These are phyloP conservation scores for Seiridium cupressi DNA, from an alignment of 2,329 filamentous ascomycete genomes.

Conservation along the genomic window DNA sequence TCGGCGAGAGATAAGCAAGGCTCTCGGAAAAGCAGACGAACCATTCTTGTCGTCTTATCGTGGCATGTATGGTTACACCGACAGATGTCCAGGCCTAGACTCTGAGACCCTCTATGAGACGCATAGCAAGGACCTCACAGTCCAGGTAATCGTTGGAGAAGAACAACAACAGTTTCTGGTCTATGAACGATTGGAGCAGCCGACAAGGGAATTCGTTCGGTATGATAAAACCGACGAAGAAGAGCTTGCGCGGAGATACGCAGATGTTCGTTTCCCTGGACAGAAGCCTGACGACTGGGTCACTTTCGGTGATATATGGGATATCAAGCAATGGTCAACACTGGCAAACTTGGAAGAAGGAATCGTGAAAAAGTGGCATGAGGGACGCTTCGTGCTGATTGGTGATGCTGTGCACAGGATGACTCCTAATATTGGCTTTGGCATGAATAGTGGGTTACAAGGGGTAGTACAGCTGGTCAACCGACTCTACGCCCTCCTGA, in stretches of 20 bases:
- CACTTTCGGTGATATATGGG: background rate
- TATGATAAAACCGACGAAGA: too few relatives aligned
- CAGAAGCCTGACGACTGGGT: slow-evolving; percentile 19
- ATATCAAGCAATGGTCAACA: background rate
- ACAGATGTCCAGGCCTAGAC: slow-evolving; percentile 15
- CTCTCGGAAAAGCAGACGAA: background rate
- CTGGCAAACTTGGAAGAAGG: slow-evolving; percentile 10
- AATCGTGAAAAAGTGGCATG: slow-evolving; percentile 9
- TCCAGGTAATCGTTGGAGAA: too few relatives aligned
- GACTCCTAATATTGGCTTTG: slow-evolving; percentile 8
- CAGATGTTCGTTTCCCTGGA: too few relatives aligned
- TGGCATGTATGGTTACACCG: slow-evolving; percentile 18
- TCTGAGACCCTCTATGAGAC: too few relatives aligned
- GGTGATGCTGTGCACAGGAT: slow-evolving; percentile 12
- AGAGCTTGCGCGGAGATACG: too few relatives aligned
- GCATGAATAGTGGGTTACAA: slow-evolving; percentile 11
- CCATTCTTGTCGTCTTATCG: background rate
- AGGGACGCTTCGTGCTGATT: slow-evolving; percentile 7
- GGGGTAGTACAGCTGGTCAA: background rate
- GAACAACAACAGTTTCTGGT: too few relatives aligned
- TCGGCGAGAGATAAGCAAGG: slow-evolving; percentile 13
- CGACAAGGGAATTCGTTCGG: too few relatives aligned
- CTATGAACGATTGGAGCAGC: too few relatives aligned
- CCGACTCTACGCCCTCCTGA: background rate
- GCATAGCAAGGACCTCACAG: too few relatives aligned